Base-by-base conservation (phyloP, 2,329 filamentous ascomycete genomes). In the Cercospora citrullina region DNA sequence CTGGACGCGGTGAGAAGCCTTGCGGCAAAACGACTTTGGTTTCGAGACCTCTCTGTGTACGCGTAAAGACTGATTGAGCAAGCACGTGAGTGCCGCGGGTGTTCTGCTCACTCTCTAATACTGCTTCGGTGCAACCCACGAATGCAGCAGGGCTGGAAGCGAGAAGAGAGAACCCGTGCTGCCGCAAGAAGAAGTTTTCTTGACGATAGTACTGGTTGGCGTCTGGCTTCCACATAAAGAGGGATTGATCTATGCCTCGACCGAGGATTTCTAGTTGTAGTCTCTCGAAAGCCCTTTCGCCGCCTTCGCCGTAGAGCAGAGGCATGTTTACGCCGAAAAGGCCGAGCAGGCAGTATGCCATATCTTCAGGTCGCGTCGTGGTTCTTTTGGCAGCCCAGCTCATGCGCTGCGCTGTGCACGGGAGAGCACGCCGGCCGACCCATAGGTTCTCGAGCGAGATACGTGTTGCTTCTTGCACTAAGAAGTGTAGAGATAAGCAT, bases 301-400 rank as follows among this genome's bases (percentile, higher is more conserved):
- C 39, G 12, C 68, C 67, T 64, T 71, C 69, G 28, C 69, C 68
- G 33, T 71, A 69, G 2, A 71, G 63, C 5, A 71, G 51, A 12
- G 69, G 64, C 65, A 85, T 82, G 36, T 81, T 78, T 18, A 84
- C 75, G 1, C 75, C 75, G 36, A 85, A 84, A 0, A 84, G 75
- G 0, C 83, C 83, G 2, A 84, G 68, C 0, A 85, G 73, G 8
- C 77, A 83, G 55, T 84, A 85, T 0, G 81, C 81, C n/a, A 77
- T 75, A 45, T 85, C 83, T 63, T 84, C 82, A 0, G 65, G 6
- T 3, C 77, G 64, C 16, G 69, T 69, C 0, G 72, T 73, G 6
- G 51, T 48, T 10, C 72, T 61, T 14, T 31, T 18, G 5, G 67
- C 26, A 8, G 66, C 69, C 72, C 72, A 74, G 16, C 62, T 59